Evolutionary conservation across 768 basidiomycete species (phyloP).

Genomic region (Amanita fuliginea): DNA sequence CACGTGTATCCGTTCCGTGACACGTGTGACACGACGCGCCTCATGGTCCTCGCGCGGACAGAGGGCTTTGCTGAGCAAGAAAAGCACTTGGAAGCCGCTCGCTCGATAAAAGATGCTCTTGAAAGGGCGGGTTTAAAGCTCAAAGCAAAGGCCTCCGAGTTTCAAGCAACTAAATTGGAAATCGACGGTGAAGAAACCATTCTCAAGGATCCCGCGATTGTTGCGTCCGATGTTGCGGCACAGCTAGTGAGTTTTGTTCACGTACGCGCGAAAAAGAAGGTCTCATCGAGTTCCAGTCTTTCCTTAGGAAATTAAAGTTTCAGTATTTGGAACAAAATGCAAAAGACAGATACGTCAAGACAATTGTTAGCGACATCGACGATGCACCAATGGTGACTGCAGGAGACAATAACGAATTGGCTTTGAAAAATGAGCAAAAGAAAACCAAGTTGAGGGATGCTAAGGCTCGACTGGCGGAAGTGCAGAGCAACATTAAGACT

Average conservation of each 20-base stretch:
- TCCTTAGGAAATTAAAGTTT: slow-evolving; percentile 76
- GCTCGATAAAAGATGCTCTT: slow-evolving; percentile 20
- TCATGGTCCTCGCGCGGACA: slow-evolving; percentile 1
- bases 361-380: slow-evolving; percentile 75
- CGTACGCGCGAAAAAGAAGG: neutral
- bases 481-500: slow-evolving; percentile 48
- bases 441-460: slow-evolving; percentile 56
- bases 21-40: neutral
- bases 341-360: slow-evolving; percentile 80
- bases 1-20: neutral
- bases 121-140: slow-evolving; percentile 27
- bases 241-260: slow-evolving; percentile 41
- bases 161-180: slow-evolving; percentile 24
- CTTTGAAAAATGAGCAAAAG: slow-evolving; percentile 51
- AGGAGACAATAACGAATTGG: slow-evolving; percentile 65
- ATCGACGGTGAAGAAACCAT: slow-evolving; percentile 26
- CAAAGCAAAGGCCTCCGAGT: slow-evolving; percentile 22
- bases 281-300: slow-evolving; percentile 32
- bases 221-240: slow-evolving; percentile 45
- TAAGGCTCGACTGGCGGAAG: slow-evolving; percentile 52
- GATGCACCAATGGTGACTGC: slow-evolving; percentile 74
- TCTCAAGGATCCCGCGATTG: slow-evolving; percentile 41
- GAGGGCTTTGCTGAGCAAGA: slow-evolving; percentile 19
- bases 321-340: slow-evolving; percentile 87
- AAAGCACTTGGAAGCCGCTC: slow-evolving; percentile 21